Percentiles rank a stretch among this genome's conserved stretches.
These are phyloP conservation scores for Lolium rigidum DNA, from an alignment of 176 grass and related monocot species.

Conservation along the genomic window DNA sequence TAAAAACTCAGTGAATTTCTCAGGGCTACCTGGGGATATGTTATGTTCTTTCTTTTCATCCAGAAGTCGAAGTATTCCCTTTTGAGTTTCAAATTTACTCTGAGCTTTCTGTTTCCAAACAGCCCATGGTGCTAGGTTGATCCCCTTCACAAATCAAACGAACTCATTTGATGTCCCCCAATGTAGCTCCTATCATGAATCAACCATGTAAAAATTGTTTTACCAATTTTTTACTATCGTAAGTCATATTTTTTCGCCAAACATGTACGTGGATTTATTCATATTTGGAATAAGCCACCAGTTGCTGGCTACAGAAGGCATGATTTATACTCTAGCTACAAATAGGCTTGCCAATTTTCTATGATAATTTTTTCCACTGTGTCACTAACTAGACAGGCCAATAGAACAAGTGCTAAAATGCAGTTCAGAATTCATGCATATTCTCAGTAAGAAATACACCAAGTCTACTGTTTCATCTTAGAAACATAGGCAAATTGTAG, in stretches of 20 bases:
- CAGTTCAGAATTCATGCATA: background rate
- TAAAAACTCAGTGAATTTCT: background rate
- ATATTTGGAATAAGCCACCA: conserved; percentile 7
- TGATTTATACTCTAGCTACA: background rate
- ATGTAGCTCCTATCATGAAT: background rate
- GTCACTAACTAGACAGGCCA: background rate
- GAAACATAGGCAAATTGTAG: background rate
- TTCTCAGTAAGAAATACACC: background rate
- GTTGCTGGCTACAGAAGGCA: background rate
- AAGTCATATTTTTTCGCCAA: background rate
- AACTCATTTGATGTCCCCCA: background rate
- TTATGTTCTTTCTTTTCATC: background rate
- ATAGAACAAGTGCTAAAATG: background rate
- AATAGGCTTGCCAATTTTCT: too few relatives aligned
- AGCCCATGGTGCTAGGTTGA: background rate
- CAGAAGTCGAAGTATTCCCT: background rate
- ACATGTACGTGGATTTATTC: background rate
- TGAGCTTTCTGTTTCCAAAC: background rate
- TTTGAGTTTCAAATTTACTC: background rate
- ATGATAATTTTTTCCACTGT: too few relatives aligned
- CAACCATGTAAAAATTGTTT: background rate
- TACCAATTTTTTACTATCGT: background rate
- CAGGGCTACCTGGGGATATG: background rate
- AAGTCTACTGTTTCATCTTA: background rate
- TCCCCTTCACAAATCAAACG: background rate